These are phyloP conservation scores for Asterella californica DNA, from an alignment of 225 moss, liverwort and hornwort genomes.

Conservation along the genomic window DNA sequence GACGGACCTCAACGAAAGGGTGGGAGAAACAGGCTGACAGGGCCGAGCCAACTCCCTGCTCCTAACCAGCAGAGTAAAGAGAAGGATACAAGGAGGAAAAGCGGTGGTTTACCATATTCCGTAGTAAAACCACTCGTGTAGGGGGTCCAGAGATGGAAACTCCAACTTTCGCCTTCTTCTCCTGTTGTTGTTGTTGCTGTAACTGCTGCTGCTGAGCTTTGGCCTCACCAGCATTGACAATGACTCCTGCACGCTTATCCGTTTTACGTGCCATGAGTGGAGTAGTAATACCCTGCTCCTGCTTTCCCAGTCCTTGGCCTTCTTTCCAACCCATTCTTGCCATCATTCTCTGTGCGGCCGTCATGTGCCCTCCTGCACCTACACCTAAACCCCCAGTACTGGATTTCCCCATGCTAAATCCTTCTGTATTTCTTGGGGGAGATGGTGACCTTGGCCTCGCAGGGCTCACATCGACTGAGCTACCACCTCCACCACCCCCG, in stretches of 20 bases:
- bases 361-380: slow-evolving; percentile 72
- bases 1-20: too few species aligned
- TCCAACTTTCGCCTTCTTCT: slow-evolving; percentile 74
- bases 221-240: slow-evolving; percentile 88
- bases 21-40: too few species aligned
- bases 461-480: slow-evolving; percentile 48
- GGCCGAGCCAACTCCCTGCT: not conserved
- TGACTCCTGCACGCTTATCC: slow-evolving; percentile 95
- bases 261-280: slow-evolving; percentile 99
- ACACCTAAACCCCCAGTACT: slow-evolving; percentile 48
- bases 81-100: not conserved
- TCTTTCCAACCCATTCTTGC: slow-evolving; percentile 99
- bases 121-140: slow-evolving; percentile 89
- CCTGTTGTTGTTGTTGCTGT: slow-evolving; percentile 27
- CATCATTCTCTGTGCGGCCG: slow-evolving; percentile 99
- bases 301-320: slow-evolving; percentile 97
- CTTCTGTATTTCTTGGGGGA: slow-evolving; percentile 79
- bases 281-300: slow-evolving; percentile 96
- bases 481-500: slow-evolving; percentile 30
- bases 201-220: slow-evolving; percentile 30
- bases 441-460: slow-evolving; percentile 83
- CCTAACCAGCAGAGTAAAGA: not conserved
- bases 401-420: slow-evolving; percentile 81
- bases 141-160: slow-evolving; percentile 86
- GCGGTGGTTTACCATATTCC: slow-evolving; percentile 72